Evolutionary conservation across 2,329 filamentous ascomycete genomes (phyloP).

Genomic region (Zymoseptoria ardabiliae): DNA sequence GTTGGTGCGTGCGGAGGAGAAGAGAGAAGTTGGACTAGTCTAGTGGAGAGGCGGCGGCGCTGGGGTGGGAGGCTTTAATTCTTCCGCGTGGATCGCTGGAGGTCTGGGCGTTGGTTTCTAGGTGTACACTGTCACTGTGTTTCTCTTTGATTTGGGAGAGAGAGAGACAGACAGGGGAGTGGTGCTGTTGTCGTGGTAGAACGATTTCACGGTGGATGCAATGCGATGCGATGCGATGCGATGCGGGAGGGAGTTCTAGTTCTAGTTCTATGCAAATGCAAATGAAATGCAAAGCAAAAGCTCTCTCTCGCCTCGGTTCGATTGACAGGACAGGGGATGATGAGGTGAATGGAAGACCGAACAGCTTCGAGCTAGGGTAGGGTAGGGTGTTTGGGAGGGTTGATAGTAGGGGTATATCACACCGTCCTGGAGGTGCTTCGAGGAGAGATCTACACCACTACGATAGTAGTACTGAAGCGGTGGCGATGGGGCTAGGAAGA

Average conservation of each 20-base stretch:
- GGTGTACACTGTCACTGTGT: no score
- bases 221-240: not conserved
- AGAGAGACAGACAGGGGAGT: not conserved
- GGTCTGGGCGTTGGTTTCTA: not conserved
- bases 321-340: not conserved
- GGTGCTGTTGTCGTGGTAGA: not conserved
- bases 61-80: not conserved
- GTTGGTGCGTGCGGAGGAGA: not conserved
- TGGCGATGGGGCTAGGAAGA: no score
- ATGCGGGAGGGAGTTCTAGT: not conserved
- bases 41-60: not conserved
- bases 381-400: no score
- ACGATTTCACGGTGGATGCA: not conserved
- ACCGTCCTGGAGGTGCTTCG: no score
- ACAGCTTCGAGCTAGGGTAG: no score
- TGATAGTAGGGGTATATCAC: no score
- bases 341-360: not conserved
- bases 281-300: not conserved
- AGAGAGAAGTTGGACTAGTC: not conserved
- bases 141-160: not conserved
- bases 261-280: no score
- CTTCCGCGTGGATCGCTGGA: not conserved
- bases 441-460: no score
- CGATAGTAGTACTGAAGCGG: no score
- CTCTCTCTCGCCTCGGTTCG: not conserved